These are phyloP conservation scores for Botrytis pseudocinerea DNA, from an alignment of 2,329 filamentous ascomycete species.

Conservation along the genomic window DNA sequence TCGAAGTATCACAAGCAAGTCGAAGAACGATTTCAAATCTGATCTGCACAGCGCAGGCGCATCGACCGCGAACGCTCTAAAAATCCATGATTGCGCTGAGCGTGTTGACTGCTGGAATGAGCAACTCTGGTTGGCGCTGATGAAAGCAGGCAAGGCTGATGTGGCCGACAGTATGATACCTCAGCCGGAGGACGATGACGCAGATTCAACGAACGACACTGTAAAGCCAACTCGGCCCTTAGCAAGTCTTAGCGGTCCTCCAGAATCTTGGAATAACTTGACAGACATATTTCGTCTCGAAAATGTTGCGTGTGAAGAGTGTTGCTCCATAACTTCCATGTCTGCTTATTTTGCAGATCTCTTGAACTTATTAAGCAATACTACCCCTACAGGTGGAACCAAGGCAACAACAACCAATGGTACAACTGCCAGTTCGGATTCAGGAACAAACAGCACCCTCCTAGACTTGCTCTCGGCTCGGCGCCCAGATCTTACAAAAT, in stretches of 20 bases:
- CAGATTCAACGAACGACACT: no score
- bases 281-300: slow-evolving; percentile 1
- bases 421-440: background rate
- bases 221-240: no score
- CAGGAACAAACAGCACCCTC: background rate
- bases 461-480: background rate
- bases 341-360: slow-evolving; percentile 6
- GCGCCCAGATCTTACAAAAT: slow-evolving; percentile 4
- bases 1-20: background rate
- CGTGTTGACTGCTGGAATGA: slow-evolving; percentile 7
- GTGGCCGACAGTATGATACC: no score
- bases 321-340: background rate
- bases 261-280: background rate
- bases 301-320: background rate
- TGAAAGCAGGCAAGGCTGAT: background rate
- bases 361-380: background rate
- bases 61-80: background rate
- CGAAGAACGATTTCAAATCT: background rate
- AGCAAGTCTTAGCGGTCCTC: no score
- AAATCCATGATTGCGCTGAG: background rate
- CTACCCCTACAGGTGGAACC: background rate
- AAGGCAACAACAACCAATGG: background rate
- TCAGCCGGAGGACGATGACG: no score
- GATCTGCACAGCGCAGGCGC: background rate
- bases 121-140: background rate